A percentile compares a stretch with the other conserved stretches of the same genome.
Evolutionary conservation across 495 filamentous ascomycete genomes (phyloP).

Genomic region (Terfezia claveryi): DNA sequence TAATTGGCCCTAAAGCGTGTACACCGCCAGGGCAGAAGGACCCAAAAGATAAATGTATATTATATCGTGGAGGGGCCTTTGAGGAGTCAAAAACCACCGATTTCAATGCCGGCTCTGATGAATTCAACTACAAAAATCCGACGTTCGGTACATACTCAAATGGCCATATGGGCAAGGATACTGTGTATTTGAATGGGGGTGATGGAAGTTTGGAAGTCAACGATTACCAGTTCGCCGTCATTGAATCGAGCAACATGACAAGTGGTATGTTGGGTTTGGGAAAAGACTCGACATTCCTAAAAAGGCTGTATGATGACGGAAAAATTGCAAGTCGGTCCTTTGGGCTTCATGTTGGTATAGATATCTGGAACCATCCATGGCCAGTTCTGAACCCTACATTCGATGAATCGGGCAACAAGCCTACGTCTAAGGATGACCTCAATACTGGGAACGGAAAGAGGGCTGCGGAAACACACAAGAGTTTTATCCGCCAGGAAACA

Average conservation of each 20-base stretch:
- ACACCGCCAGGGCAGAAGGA: constrained; percentile 3
- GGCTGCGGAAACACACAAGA: not conserved
- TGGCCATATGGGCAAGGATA: constrained; percentile 6
- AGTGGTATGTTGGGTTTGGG: too few species aligned
- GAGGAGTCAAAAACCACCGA: constrained; percentile 3
- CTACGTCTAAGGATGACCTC: not conserved
- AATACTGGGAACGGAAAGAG: constrained; percentile 2
- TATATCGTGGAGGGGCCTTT: constrained; percentile 11
- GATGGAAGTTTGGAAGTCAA: not conserved
- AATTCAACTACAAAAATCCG: constrained; percentile 3
- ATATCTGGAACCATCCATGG: constrained; percentile 7
- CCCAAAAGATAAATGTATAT: constrained; percentile 1
- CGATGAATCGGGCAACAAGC: not conserved
- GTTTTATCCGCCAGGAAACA: not conserved
- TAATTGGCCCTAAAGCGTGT: constrained; percentile 8
- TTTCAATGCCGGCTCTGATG: not conserved
- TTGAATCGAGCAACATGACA: too few species aligned
- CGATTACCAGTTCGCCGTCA: too few species aligned
- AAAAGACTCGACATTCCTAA: too few species aligned
- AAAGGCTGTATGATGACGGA: not conserved
- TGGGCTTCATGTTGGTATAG: constrained; percentile 7
- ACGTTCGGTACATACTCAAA: constrained; percentile 7
- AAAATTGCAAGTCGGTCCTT: too few species aligned
- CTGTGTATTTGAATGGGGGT: not conserved
- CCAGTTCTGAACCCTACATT: constrained; percentile 9